Evolutionary conservation across 805 yeast genomes (phyloP).

Genomic region (Saccharomyces paradoxus): DNA sequence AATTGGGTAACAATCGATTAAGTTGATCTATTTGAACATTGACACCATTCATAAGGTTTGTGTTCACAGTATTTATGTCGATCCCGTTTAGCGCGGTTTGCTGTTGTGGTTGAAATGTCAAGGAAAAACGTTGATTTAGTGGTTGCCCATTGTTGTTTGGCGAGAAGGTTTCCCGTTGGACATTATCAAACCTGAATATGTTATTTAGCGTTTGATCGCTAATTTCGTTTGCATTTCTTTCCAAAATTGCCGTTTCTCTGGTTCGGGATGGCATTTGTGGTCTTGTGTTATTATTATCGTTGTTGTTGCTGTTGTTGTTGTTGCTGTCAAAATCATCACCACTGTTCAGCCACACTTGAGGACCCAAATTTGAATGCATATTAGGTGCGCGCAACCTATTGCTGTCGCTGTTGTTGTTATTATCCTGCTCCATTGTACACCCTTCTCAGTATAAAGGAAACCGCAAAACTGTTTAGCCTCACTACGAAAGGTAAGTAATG

Average conservation of each 20-base stretch:
- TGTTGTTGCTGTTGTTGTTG: conserved; percentile 9
- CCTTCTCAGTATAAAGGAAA: not conserved
- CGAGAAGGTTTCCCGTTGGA: not conserved
- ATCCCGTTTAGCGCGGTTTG: not conserved
- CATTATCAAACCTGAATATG: not conserved
- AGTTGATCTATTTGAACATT: not conserved
- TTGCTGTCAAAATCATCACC: not conserved
- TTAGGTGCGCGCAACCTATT: not conserved
- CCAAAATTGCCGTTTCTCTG: not conserved
- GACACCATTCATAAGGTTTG: not conserved
- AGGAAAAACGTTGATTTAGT: not conserved
- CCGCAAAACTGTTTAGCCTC: not conserved
- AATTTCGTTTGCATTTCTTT: not conserved
- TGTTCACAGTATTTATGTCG: not conserved
- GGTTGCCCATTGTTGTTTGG: not conserved
- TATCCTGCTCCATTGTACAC: not conserved
- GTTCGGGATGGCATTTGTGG: not conserved
- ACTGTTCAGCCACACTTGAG: not conserved
- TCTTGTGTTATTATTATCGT: conserved; percentile 3
- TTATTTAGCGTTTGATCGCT: not conserved
- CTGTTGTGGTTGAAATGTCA: not conserved
- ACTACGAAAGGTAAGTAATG: not conserved
- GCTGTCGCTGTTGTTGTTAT: not conserved
- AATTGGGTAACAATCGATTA: conserved; percentile 1
- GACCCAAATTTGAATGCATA: conserved; percentile 7